phyloP scores from a whole-genome alignment of 2,329 filamentous ascomycete species.

The Aspergillus calidoustus region DNA sequence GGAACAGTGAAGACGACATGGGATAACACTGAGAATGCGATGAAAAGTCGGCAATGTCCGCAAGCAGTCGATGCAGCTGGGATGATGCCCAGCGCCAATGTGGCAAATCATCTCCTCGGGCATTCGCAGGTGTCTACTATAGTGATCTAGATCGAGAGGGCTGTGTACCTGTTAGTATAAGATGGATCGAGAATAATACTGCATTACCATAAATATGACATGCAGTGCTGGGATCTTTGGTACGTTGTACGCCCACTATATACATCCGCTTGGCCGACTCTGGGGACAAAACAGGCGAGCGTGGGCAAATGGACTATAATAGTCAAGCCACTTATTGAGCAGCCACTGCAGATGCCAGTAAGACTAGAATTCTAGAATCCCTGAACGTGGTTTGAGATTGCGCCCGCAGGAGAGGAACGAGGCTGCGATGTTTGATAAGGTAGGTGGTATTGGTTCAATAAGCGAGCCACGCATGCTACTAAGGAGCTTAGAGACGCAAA shows the following conservation, averaged over 20 bases:
- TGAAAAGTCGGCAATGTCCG: neutral
- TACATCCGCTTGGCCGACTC: neutral
- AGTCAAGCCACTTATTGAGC: neutral
- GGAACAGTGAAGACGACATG: neutral
- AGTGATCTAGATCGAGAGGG: neutral
- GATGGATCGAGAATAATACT: neutral
- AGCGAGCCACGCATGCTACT: too few species aligned
- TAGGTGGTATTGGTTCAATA: neutral
- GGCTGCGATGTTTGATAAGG: neutral
- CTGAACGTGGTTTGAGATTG: neutral
- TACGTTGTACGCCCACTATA: neutral
- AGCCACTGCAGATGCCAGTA: neutral
- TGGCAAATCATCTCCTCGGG: slow-evolving; percentile 4
- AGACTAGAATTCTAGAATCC: neutral
- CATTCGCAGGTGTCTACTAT: neutral
- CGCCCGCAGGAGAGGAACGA: neutral
- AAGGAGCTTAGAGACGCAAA: too few species aligned
- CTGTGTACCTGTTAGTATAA: neutral
- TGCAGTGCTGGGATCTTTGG: neutral
- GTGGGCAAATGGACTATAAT: neutral
- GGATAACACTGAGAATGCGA: neutral
- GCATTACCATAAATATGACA: neutral
- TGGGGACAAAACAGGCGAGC: neutral
- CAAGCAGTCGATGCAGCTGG: slow-evolving; percentile 2
- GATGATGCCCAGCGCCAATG: neutral